Evolutionary conservation across 306 rosid genomes (phyloP), one percentile per base, ranked within the genome.

Genomic region (Castanea crenata): DNA sequence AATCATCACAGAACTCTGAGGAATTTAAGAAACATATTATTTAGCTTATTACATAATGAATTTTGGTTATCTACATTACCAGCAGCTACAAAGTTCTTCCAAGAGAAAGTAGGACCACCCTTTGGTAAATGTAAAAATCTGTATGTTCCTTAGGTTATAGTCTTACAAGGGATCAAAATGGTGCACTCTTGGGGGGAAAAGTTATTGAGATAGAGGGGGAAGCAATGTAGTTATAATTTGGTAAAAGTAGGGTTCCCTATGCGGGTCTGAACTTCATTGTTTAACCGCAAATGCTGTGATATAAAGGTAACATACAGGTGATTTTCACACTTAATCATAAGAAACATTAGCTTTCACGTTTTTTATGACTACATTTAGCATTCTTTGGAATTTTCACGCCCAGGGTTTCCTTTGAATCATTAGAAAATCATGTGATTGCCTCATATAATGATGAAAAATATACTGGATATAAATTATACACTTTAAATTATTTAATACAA

Each of bases 71-170:
- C 57, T 70, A 29, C 29, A 34, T 63, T 38, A 12, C 21, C 21
- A 63, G n/a, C 44, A 61, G 64, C 72, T 18, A 14, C 71, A 51
- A 61, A 61, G 18, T 31, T 44, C 46, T 81, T 15, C 78, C 38
- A 8, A 8, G 55, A 49, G 11, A 54, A 29, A 27, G 41, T 25
- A 32, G 3, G 18, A 11, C 65, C 29, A 59, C 65, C 65, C 34
- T 59, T 25, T 14, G 38, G 69, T 27, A 29, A 13, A 63, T 32
- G 6, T 29, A 29, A 63, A 12, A 27, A 15, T 63, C 20, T 23
- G 69, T 29, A 29, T 6, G 18, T 27, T 63, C 41, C 44, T 7
- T 4, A 59, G 65, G 69, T 63, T 63, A 14, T 5, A 12, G 20
- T 63, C 29, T 15, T 35, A 63, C n/a, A 63, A 29, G 41, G 18